phyloP scores from a whole-genome alignment of 2,329 filamentous ascomycete genomes.

The Rhytidhysteron rufulum region DNA sequence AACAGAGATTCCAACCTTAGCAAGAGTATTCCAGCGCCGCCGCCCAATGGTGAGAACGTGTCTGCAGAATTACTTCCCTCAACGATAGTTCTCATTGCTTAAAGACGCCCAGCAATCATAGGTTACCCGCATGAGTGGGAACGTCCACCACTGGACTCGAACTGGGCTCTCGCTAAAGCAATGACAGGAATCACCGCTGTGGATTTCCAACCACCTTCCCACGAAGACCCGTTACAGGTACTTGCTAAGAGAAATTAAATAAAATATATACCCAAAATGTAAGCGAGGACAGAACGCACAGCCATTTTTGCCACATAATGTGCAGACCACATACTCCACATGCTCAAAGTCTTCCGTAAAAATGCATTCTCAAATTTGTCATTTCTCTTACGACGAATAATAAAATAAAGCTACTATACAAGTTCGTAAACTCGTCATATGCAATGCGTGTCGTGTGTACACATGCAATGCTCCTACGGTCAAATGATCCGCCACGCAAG shows the following conservation, averaged over 20 bases:
- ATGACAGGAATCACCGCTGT: conserved; percentile 23
- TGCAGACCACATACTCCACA: too few relatives aligned
- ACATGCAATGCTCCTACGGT: conserved; percentile 1
- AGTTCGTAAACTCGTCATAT: conserved; percentile 4
- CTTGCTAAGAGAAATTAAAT: neutral
- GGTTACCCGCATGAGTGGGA: conserved; percentile 39
- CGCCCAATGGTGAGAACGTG: conserved; percentile 38
- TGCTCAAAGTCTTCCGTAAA: too few relatives aligned
- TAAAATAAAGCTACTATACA: conserved; percentile 3
- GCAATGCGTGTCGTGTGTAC: neutral
- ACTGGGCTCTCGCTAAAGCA: conserved; percentile 37
- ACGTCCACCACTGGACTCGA: conserved; percentile 39
- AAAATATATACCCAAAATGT: neutral
- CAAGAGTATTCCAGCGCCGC: conserved; percentile 39
- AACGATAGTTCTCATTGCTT: conserved; percentile 41
- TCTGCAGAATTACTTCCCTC: conserved; percentile 43
- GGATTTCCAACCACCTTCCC: conserved; percentile 34
- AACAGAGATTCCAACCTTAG: conserved; percentile 31
- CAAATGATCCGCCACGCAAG: neutral
- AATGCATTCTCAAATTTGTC: neutral
- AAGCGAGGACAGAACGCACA: too few relatives aligned
- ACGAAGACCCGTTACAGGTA: conserved; percentile 34
- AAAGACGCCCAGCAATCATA: conserved; percentile 39
- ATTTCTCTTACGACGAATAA: neutral
- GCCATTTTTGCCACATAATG: too few relatives aligned